Percentiles rank a stretch among this genome's conserved stretches.
Evolutionary conservation across 2,329 filamentous ascomycete species (phyloP).

Genomic region (Penicillium sp.): DNA sequence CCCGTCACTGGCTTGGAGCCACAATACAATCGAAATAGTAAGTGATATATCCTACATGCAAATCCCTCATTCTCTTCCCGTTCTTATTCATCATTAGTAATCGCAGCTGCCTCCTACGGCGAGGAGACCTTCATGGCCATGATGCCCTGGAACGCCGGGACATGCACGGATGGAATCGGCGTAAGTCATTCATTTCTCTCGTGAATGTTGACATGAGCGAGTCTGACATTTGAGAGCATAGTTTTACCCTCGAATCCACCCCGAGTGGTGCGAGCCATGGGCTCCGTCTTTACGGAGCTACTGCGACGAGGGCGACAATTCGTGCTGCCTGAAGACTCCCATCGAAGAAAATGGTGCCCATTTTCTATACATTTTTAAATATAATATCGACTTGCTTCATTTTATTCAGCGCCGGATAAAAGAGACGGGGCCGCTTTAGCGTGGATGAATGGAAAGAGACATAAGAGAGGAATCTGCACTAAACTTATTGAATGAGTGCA

Average conservation of each 20-base stretch:
- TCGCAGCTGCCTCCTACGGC: constrained; percentile 19
- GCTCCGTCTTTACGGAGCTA: constrained; percentile 8
- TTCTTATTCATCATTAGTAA: constrained; percentile 7
- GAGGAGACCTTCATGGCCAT: constrained; percentile 18
- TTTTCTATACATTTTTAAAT: constrained; percentile 12
- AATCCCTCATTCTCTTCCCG: too few relatives aligned
- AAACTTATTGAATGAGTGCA: too few relatives aligned
- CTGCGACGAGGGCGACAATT: constrained; percentile 11
- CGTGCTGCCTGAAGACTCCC: constrained; percentile 8
- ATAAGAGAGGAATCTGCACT: too few relatives aligned
- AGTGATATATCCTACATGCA: too few relatives aligned
- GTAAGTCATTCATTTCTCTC: constrained; percentile 7
- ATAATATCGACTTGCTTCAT: constrained; percentile 14
- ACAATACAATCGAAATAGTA: constrained; percentile 14
- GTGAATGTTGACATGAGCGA: too few relatives aligned
- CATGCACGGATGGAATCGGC: constrained; percentile 16
- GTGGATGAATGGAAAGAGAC: background rate
- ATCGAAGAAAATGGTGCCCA: constrained; percentile 4
- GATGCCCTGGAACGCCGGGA: constrained; percentile 15
- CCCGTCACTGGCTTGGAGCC: constrained; percentile 10
- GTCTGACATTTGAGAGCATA: background rate
- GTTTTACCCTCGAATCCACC: constrained; percentile 16
- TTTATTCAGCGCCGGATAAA: constrained; percentile 12
- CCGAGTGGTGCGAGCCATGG: constrained; percentile 12
- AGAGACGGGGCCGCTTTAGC: constrained; percentile 1